Conservation (phyloP, 805 yeast genomes). For the Candida taoyuanica region DNA sequence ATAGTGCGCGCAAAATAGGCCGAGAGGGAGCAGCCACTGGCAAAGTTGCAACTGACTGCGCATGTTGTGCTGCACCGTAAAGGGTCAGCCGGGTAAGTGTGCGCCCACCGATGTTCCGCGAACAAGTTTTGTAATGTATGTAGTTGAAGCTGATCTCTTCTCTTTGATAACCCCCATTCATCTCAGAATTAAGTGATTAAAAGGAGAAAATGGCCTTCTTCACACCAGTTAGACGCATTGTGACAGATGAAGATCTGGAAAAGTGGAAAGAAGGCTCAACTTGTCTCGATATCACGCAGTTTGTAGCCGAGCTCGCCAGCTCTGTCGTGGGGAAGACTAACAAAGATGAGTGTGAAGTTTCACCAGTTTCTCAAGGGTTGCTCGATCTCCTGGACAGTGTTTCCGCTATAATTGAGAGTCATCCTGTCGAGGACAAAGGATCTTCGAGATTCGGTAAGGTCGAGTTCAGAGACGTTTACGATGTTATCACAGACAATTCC, state of each 20-base stretch:
- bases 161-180: background rate
- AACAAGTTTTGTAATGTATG: background rate
- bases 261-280: constrained; percentile 53
- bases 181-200: background rate
- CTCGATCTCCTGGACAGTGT: constrained; percentile 43
- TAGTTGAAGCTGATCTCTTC: background rate
- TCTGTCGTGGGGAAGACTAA: constrained; percentile 60
- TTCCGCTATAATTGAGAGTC: constrained; percentile 37
- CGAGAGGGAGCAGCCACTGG: too few species aligned
- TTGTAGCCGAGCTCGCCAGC: constrained; percentile 52
- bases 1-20: too few species aligned
- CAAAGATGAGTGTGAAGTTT: constrained; percentile 41
- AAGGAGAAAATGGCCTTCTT: background rate
- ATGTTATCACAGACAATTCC: constrained; percentile 41
- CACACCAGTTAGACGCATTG: constrained; percentile 42
- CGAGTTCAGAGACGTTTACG: constrained; percentile 83
- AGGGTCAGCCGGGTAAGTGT: background rate
- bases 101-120: background rate
- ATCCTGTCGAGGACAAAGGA: constrained; percentile 69
- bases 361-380: constrained; percentile 32
- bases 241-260: constrained; percentile 55
- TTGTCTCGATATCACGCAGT: constrained; percentile 45
- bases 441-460: constrained; percentile 84
- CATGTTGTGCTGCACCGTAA: too few species aligned
- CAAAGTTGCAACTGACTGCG: too few species aligned